Percentiles rank a stretch among this genome's conserved stretches.
phyloP scores from a whole-genome alignment of 1,284 basidiomycete species.

The Trichosporon ovoides region DNA sequence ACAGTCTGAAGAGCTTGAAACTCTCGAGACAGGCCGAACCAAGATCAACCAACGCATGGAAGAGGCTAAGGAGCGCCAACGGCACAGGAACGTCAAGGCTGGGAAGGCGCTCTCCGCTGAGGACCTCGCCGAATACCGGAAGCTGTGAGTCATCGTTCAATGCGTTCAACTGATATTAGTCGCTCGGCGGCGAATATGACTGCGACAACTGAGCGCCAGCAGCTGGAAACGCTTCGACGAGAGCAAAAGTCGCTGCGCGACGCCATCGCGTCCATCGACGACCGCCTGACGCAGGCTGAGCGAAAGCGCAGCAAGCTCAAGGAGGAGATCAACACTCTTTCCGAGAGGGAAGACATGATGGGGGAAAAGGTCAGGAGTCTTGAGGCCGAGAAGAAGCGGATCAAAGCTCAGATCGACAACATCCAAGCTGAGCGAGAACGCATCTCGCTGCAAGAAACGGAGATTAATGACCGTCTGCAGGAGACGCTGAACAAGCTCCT shows the following conservation, averaged over 20 bases:
- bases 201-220: constrained; percentile 81
- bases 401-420: constrained; percentile 39
- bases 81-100: constrained; percentile 61
- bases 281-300: constrained; percentile 62
- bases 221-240: constrained; percentile 71
- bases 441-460: constrained; percentile 66
- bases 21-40: constrained; percentile 61
- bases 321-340: constrained; percentile 58
- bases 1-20: constrained; percentile 59
- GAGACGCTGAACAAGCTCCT: constrained; percentile 77
- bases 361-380: constrained; percentile 54
- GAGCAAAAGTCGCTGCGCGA: constrained; percentile 72
- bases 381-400: constrained; percentile 28
- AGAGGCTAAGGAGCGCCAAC: constrained; percentile 72
- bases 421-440: constrained; percentile 37
- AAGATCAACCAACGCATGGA: constrained; percentile 66
- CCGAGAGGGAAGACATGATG: constrained; percentile 60
- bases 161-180: not conserved
- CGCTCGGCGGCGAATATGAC: constrained; percentile 59
- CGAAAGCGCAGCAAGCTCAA: constrained; percentile 60
- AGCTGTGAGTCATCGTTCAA: constrained; percentile 57
- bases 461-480: constrained; percentile 84
- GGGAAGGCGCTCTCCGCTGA: constrained; percentile 76
- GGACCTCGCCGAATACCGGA: constrained; percentile 80
- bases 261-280: constrained; percentile 54